A percentile compares a stretch with the other conserved stretches of the same genome.
These are phyloP conservation scores for Xylaria sp. DNA, from an alignment of 2,329 filamentous ascomycete species.

Conservation along the genomic window DNA sequence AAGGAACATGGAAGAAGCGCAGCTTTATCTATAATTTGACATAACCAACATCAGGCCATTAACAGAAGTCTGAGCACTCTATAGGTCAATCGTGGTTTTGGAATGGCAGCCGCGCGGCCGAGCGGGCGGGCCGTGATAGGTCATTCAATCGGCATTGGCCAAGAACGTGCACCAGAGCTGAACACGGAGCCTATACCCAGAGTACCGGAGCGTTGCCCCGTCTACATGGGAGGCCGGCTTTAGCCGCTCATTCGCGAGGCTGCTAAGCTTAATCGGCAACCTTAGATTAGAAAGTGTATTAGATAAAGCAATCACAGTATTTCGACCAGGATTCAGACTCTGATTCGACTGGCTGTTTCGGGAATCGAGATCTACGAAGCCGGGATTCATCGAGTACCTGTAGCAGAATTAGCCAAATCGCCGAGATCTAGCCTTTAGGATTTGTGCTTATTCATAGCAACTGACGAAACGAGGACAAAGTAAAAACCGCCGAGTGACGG, in stretches of 20 bases:
- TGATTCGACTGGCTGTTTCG: neutral
- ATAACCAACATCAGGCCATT: neutral
- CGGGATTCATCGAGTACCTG: constrained; percentile 6
- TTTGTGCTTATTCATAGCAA: neutral
- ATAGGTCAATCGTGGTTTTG: constrained; percentile 15
- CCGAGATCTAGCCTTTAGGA: neutral
- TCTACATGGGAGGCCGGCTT: constrained; percentile 12
- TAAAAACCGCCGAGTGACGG: constrained; percentile 15
- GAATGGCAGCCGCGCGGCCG: constrained; percentile 14
- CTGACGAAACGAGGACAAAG: constrained; percentile 1
- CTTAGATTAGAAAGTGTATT: constrained; percentile 3
- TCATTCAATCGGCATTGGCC: constrained; percentile 27
- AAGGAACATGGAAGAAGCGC: constrained; percentile 15
- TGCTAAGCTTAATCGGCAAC: constrained; percentile 24
- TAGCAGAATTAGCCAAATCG: neutral
- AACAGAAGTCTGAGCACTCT: constrained; percentile 5
- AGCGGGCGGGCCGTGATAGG: constrained; percentile 22
- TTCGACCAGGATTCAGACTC: neutral
- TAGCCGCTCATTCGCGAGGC: constrained; percentile 14
- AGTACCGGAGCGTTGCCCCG: constrained; percentile 25
- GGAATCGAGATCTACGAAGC: constrained; percentile 14
- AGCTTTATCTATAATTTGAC: constrained; percentile 10
- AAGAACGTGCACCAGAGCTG: constrained; percentile 22
- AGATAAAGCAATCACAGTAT: constrained; percentile 12
- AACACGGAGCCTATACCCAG: constrained; percentile 27